These are phyloP conservation scores for Chara braunii DNA, from an alignment of 139 green algal genomes.

Conservation along the genomic window DNA sequence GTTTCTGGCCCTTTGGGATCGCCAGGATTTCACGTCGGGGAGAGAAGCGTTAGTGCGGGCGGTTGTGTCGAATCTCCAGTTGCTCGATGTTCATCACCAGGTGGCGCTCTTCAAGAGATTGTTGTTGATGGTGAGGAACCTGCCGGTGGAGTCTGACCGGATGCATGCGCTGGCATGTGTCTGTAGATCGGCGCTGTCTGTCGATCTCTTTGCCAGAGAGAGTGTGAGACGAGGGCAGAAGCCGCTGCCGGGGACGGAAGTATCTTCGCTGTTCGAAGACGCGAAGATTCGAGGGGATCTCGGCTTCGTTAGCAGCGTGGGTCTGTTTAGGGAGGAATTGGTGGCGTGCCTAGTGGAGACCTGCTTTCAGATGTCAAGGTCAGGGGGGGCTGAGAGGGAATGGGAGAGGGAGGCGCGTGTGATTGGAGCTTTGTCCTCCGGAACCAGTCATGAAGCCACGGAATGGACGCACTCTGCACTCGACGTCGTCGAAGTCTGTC, in stretches of 20 bases:
- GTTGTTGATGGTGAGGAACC: conserved; percentile 32
- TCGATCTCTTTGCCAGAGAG: conserved; percentile 36
- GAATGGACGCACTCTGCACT: conserved; percentile 24
- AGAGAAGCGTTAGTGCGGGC: conserved; percentile 36
- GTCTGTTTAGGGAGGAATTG: conserved; percentile 35
- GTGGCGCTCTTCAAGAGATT: conserved; percentile 38
- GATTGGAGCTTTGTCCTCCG: neutral
- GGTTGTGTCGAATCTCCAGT: conserved; percentile 37
- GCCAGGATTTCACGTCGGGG: conserved; percentile 28
- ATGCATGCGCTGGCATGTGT: conserved; percentile 38
- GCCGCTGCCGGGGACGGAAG: conserved; percentile 25
- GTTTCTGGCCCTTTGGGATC: conserved; percentile 38
- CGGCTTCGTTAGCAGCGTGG: neutral
- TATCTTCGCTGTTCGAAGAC: conserved; percentile 36
- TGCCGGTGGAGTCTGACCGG: conserved; percentile 29
- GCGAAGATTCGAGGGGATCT: conserved; percentile 20
- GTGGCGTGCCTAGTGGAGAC: conserved; percentile 33
- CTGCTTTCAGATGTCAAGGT: conserved; percentile 34
- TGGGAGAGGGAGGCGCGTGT: neutral
- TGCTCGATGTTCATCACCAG: conserved; percentile 33
- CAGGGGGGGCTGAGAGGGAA: no score
- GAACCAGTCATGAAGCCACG: neutral
- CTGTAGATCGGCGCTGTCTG: conserved; percentile 27
- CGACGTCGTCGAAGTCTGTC: conserved; percentile 33
- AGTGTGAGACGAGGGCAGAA: conserved; percentile 22